phyloP scores from a whole-genome alignment of 208 protist genomes.

The Trichomonas gallinae region DNA sequence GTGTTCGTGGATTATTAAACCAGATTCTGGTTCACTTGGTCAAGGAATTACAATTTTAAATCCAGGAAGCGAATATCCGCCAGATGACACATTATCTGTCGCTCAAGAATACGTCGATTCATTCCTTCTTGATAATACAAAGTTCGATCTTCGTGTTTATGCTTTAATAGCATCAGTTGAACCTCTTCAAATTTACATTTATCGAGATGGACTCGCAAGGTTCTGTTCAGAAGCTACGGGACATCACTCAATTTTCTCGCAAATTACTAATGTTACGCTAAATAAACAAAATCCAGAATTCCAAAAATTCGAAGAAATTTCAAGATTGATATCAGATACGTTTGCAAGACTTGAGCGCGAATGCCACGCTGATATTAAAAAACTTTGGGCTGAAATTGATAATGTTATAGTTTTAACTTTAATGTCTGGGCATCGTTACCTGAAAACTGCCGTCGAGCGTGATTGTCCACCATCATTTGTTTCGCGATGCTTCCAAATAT shows the following conservation, averaged over 20 bases:
- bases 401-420: not conserved
- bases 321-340: not conserved
- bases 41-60: not conserved
- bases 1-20: not conserved
- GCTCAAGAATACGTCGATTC: slow-evolving; percentile 16
- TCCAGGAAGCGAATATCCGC: not conserved
- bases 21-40: not conserved
- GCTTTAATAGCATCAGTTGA: not conserved
- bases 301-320: not conserved
- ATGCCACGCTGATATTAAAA: not conserved
- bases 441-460: not conserved
- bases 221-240: not conserved
- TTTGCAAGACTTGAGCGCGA: not conserved
- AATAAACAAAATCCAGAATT: not conserved
- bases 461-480: not conserved
- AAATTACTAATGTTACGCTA: not conserved
- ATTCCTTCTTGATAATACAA: not conserved
- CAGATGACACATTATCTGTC: not conserved
- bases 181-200: not conserved
- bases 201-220: not conserved
- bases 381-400: not conserved
- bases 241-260: not conserved
- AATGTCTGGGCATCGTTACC: not conserved
- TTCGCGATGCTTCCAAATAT: not conserved
- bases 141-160: not conserved